Percentiles rank a stretch among this genome's conserved stretches.
Evolutionary conservation across 257 asterid species (phyloP).

Genomic region (Penstemon barbatus): DNA sequence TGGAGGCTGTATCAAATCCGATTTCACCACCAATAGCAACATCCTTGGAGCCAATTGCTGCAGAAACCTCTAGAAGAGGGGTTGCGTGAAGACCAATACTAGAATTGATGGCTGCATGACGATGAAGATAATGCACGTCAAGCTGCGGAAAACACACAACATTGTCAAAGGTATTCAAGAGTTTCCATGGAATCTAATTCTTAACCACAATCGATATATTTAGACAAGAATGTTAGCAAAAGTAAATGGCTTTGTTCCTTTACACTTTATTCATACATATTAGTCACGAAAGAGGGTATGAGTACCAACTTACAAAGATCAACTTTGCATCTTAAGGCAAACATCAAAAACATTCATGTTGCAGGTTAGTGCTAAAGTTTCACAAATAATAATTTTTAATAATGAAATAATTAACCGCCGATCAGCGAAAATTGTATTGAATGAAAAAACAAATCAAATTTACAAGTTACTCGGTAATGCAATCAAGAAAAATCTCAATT

Average conservation of each 20-base stretch:
- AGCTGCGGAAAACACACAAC: constrained; percentile 51
- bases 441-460: background rate
- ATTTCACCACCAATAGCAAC: constrained; percentile 75
- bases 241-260: background rate
- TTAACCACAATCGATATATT: background rate
- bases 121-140: constrained; percentile 71
- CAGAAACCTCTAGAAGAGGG: constrained; percentile 78
- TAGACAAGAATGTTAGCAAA: background rate
- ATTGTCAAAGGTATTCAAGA: constrained; percentile 5
- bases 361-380: background rate
- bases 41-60: constrained; percentile 65
- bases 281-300: background rate
- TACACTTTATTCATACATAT: background rate
- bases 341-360: background rate
- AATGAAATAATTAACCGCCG: background rate
- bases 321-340: background rate
- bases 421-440: background rate
- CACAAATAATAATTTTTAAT: background rate
- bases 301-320: background rate
- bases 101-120: constrained; percentile 69
- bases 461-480: constrained; percentile 5
- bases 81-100: constrained; percentile 77
- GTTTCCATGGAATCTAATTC: background rate
- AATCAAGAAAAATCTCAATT: background rate
- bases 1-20: constrained; percentile 70